These are phyloP conservation scores for Kockovaella imperatae DNA, from an alignment of 768 basidiomycete genomes.

Conservation along the genomic window DNA sequence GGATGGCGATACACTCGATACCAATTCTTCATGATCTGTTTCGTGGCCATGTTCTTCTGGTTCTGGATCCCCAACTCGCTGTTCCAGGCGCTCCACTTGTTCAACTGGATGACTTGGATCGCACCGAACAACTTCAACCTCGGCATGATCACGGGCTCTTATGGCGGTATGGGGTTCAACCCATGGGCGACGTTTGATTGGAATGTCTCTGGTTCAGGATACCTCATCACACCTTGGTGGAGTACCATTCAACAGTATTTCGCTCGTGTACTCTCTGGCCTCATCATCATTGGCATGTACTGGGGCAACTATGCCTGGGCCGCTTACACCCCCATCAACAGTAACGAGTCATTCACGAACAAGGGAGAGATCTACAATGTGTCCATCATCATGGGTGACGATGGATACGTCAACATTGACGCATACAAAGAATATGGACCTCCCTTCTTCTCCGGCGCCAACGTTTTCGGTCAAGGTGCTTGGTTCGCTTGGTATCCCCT, in stretches of 20 bases:
- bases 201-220: conserved; percentile 17
- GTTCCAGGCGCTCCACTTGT: conserved; percentile 9
- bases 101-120: conserved; percentile 46
- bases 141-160: conserved; percentile 28
- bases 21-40: conserved; percentile 2
- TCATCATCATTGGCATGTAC: conserved; percentile 1
- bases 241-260: neutral
- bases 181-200: conserved; percentile 44
- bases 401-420: conserved; percentile 45
- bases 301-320: conserved; percentile 13
- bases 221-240: neutral
- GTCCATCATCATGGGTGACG: conserved; percentile 46
- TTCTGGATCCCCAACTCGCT: conserved; percentile 32
- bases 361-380: conserved; percentile 51
- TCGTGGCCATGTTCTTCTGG: conserved; percentile 12
- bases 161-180: conserved; percentile 41
- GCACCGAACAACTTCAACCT: conserved; percentile 43
- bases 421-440: too few relatives aligned
- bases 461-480: too few relatives aligned
- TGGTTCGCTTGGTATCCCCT: neutral
- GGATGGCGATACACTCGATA: conserved; percentile 1
- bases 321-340: conserved; percentile 44
- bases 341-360: conserved; percentile 45
- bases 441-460: too few relatives aligned
- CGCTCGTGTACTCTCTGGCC: neutral